Evolutionary conservation across 2,329 filamentous ascomycete genomes (phyloP).

Genomic region (Paecilomyces niveus): DNA sequence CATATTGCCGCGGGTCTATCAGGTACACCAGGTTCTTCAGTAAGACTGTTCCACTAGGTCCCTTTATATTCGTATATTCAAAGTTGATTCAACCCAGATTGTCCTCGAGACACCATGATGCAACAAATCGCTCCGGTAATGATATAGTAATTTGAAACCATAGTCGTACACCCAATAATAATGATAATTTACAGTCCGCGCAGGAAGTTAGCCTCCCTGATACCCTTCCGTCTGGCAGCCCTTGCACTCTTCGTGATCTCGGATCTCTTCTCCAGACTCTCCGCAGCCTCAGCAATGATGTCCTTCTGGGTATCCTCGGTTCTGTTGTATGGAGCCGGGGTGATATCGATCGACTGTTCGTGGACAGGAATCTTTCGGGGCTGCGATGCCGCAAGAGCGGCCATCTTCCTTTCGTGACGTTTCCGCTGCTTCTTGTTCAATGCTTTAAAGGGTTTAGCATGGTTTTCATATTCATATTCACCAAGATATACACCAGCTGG

Average conservation of each 20-base stretch:
- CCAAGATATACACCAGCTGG: background rate
- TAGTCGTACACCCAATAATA: conserved; percentile 1
- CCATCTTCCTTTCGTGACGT: conserved; percentile 41
- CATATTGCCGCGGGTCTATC: background rate
- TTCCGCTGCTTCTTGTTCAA: conserved; percentile 43
- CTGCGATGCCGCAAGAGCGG: conserved; percentile 29
- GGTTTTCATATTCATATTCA: background rate
- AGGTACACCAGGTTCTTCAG: background rate
- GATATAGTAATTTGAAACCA: background rate
- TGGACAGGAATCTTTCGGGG: conserved; percentile 38
- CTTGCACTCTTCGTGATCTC: conserved; percentile 40
- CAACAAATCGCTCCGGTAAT: background rate
- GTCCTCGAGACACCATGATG: background rate
- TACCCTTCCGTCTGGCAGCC: conserved; percentile 38
- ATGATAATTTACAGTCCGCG: conserved; percentile 33
- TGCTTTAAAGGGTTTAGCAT: conserved; percentile 21
- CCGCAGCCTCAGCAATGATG: conserved; percentile 24
- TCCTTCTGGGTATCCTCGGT: conserved; percentile 13
- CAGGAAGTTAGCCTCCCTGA: conserved; percentile 43
- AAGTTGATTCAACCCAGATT: background rate
- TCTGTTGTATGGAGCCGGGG: conserved; percentile 29
- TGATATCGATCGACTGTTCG: conserved; percentile 40
- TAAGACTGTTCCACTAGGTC: background rate
- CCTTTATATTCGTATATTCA: background rate
- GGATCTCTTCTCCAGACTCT: conserved; percentile 28